Percentiles rank a stretch among this genome's conserved stretches.
Conservation (phyloP, 179 eudicot genomes). For the Pouteria campechiana region DNA sequence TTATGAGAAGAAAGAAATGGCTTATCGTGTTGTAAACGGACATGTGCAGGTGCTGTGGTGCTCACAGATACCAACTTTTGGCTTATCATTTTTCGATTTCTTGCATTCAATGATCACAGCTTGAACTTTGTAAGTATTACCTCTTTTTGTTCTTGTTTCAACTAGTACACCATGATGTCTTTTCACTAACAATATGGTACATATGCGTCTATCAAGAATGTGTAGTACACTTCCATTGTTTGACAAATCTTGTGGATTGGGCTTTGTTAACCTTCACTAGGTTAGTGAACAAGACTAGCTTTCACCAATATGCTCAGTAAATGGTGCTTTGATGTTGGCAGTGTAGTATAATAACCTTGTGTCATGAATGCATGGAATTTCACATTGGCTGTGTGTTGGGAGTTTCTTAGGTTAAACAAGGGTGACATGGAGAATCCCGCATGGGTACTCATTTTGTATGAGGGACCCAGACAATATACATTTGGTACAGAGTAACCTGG, state of each 20-base stretch:
- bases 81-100: conserved; percentile 62
- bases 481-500: too few relatives aligned
- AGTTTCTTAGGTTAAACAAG: too few relatives aligned
- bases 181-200: not conserved
- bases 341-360: too few relatives aligned
- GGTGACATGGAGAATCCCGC: too few relatives aligned
- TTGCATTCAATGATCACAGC: conserved; percentile 33
- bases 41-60: conserved; percentile 69
- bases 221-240: not conserved
- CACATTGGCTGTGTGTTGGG: not conserved
- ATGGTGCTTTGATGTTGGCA: too few relatives aligned
- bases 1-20: too few relatives aligned
- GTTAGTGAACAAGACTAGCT: conserved; percentile 32
- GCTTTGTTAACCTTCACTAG: conserved; percentile 31
- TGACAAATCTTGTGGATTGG: not conserved
- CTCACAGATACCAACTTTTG: conserved; percentile 64
- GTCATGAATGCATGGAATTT: not conserved
- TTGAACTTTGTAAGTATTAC: conserved; percentile 65
- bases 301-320: conserved; percentile 67
- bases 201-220: not conserved
- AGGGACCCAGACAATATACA: too few relatives aligned
- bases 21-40: conserved; percentile 10
- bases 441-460: too few relatives aligned
- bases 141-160: not conserved
- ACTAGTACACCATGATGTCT: not conserved